Evolutionary conservation across 805 yeast genomes (phyloP).

Genomic region (Candida broadrunensis): DNA sequence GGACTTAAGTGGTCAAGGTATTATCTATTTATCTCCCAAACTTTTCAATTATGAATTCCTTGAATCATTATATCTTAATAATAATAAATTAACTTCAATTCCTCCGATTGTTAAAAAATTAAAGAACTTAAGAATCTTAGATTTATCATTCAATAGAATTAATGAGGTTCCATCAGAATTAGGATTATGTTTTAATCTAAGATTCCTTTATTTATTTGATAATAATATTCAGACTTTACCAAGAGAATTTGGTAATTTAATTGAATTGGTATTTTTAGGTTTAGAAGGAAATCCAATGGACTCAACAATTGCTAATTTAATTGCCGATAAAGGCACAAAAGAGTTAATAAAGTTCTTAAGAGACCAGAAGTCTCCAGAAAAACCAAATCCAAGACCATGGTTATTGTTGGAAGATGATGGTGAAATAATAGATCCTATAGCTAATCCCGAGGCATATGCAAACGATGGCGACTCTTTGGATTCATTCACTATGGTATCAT

Average conservation of each 20-base stretch:
- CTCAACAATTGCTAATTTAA: conserved; percentile 55
- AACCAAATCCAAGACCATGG: conserved; percentile 82
- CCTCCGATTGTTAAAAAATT: conserved; percentile 71
- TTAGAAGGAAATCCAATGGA: conserved; percentile 85
- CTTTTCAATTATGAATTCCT: conserved; percentile 79
- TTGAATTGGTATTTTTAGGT: conserved; percentile 83
- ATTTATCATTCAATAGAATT: conserved; percentile 75
- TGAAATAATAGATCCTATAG: conserved; percentile 43
- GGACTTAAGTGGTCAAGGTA: conserved; percentile 88
- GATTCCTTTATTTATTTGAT: conserved; percentile 84
- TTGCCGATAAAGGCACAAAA: conserved; percentile 81
- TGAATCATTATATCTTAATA: conserved; percentile 82
- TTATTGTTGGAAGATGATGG: conserved; percentile 75
- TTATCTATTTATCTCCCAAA: conserved; percentile 65
- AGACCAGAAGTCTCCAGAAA: conserved; percentile 72
- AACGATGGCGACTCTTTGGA: conserved; percentile 27
- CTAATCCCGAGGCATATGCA: conserved; percentile 29
- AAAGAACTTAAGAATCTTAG: conserved; percentile 74
- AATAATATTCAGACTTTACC: conserved; percentile 78
- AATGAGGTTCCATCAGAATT: conserved; percentile 76
- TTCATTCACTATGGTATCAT: conserved; percentile 75
- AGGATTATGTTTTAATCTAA: conserved; percentile 76
- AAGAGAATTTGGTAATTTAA: conserved; percentile 77
- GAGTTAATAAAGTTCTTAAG: conserved; percentile 78
- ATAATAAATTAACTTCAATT: conserved; percentile 67